Percentiles rank a stretch among this genome's conserved stretches.
These are phyloP conservation scores for Coemansia sp. DNA, from an alignment of 192 early-diverging fungal species.

Conservation along the genomic window DNA sequence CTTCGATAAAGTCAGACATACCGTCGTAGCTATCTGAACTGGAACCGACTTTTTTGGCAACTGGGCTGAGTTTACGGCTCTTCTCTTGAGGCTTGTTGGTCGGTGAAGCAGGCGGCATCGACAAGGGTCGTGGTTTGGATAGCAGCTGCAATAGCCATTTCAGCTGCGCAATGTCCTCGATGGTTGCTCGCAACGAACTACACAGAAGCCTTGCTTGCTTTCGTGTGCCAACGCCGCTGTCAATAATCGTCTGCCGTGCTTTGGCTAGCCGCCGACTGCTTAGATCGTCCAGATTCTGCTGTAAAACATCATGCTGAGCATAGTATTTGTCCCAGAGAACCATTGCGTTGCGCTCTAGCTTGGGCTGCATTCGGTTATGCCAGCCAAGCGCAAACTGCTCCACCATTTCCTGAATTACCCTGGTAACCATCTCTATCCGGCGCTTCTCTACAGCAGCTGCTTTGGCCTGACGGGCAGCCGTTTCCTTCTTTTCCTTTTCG, in stretches of 20 bases:
- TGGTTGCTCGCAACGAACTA: slow-evolving; percentile 11
- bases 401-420: slow-evolving; percentile 8
- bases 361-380: slow-evolving; percentile 5
- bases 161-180: slow-evolving; percentile 16
- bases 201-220: slow-evolving; percentile 9
- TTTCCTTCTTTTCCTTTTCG: slow-evolving; percentile 9
- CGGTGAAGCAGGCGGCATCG: background rate
- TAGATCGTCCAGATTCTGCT: slow-evolving; percentile 6
- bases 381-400: slow-evolving; percentile 20
- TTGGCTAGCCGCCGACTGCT: slow-evolving; percentile 19
- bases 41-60: background rate
- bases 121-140: slow-evolving; percentile 11
- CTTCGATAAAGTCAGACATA: slow-evolving; percentile 51
- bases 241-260: slow-evolving; percentile 9
- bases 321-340: slow-evolving; percentile 19
- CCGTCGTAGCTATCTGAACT: slow-evolving; percentile 16
- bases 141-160: slow-evolving; percentile 29
- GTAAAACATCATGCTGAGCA: background rate
- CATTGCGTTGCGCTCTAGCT: slow-evolving; percentile 5
- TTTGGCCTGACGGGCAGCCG: background rate
- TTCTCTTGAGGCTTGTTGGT: background rate
- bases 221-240: slow-evolving; percentile 15
- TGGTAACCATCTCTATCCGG: slow-evolving; percentile 11
- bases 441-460: background rate
- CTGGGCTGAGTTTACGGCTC: background rate